phyloP scores from a whole-genome alignment of 75 land plant genomes.

The Cryptomeria japonica region DNA sequence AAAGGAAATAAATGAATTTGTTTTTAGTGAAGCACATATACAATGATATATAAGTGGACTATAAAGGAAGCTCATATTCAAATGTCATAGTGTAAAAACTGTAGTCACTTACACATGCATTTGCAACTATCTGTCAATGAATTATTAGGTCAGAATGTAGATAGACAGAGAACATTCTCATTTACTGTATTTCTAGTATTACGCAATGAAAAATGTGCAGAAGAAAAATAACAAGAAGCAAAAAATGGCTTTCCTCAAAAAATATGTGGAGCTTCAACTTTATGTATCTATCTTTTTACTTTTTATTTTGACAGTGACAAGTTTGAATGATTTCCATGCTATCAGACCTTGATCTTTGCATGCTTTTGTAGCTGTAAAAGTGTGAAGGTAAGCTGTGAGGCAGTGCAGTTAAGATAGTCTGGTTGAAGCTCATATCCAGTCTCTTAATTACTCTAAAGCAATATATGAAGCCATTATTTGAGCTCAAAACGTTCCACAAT shows the following conservation, averaged over 20 bases:
- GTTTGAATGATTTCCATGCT: background rate
- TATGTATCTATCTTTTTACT: too few relatives aligned
- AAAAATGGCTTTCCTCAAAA: too few relatives aligned
- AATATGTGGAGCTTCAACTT: background rate
- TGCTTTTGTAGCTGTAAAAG: background rate
- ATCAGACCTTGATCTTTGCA: background rate
- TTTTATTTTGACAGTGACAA: background rate
- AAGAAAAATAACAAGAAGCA: too few relatives aligned
- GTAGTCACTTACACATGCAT: background rate
- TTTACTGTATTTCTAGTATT: background rate
- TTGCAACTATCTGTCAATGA: too few relatives aligned
- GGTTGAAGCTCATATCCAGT: too few relatives aligned
- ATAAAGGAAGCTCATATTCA: background rate
- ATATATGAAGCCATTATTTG: background rate
- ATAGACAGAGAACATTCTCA: background rate
- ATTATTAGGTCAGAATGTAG: background rate
- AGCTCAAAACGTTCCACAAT: background rate
- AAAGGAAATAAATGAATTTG: too few relatives aligned
- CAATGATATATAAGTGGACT: background rate
- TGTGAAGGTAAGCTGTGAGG: background rate
- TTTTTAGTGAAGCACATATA: background rate
- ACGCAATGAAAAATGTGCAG: background rate
- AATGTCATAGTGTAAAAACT: background rate
- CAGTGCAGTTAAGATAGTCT: background rate
- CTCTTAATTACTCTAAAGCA: background rate